Evolutionary conservation across 345 rosid genomes (phyloP).

Genomic region (Eucalyptus marginata): DNA sequence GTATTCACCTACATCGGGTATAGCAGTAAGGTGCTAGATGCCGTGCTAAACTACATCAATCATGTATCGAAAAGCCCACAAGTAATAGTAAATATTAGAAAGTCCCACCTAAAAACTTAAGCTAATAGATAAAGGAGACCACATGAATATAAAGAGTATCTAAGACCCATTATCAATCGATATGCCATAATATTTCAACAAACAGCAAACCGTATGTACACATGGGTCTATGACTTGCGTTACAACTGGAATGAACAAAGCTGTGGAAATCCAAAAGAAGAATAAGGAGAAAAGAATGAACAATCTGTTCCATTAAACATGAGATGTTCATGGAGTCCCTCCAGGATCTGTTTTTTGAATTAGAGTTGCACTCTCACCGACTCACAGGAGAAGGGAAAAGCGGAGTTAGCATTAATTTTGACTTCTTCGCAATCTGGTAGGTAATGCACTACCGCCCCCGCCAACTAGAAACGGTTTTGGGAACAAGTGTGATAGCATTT

Average conservation of each 20-base stretch:
- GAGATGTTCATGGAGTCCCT: background rate
- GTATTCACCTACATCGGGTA: background rate
- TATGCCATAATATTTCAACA: too few species aligned
- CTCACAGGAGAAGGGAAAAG: background rate
- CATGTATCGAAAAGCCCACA: background rate
- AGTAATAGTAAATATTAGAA: background rate
- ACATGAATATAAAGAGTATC: too few species aligned
- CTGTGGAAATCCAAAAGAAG: background rate
- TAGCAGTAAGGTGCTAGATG: background rate
- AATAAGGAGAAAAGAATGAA: background rate
- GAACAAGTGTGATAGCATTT: constrained; percentile 46
- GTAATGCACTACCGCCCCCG: constrained; percentile 18
- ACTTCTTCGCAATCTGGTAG: background rate
- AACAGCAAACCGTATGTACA: background rate
- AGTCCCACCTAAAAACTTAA: too few species aligned
- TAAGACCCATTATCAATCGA: too few species aligned
- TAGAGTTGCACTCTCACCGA: background rate
- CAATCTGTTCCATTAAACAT: background rate
- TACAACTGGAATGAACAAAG: background rate
- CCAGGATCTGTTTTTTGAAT: background rate
- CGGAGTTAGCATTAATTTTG: background rate
- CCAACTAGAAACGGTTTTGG: constrained; percentile 77
- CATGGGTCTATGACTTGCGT: background rate
- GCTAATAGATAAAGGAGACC: too few species aligned
- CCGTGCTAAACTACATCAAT: background rate